phyloP scores from a whole-genome alignment of 2,329 filamentous ascomycete genomes.

The Colletotrichum aenigma region DNA sequence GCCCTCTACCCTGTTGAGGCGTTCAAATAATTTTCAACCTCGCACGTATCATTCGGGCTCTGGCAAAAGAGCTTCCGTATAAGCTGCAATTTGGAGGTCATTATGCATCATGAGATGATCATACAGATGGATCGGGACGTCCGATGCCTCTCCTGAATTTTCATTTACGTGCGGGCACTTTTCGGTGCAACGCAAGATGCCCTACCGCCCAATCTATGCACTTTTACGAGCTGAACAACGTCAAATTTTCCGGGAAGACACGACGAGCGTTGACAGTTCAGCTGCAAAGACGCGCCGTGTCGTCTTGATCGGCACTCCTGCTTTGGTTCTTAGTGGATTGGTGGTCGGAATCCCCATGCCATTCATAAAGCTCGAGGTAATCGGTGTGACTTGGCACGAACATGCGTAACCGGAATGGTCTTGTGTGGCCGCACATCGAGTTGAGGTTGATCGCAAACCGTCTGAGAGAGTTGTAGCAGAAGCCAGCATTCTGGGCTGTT shows the following conservation, averaged over 20 bases:
- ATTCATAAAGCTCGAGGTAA: not conserved
- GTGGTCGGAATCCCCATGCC: not conserved
- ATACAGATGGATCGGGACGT: not conserved
- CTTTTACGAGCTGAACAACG: not conserved
- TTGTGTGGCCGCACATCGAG: not conserved
- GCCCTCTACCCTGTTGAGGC: not conserved
- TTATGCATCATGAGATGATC: not conserved
- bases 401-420: not conserved
- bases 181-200: not conserved
- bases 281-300: not conserved
- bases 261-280: accelerated
- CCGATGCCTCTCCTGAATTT: not conserved
- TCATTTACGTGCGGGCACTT: accelerated
- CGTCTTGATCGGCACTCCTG: accelerated
- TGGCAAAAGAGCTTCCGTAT: not conserved
- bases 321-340: not conserved
- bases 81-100: not conserved
- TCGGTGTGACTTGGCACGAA: accelerated
- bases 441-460: not conserved
- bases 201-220: not conserved
- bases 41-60: not conserved
- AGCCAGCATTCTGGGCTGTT: not conserved
- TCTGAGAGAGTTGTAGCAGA: not conserved
- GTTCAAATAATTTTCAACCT: not conserved
- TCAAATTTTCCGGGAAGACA: not conserved